phyloP scores from a whole-genome alignment of 306 rosid genomes.

The Glycine tomentella region DNA sequence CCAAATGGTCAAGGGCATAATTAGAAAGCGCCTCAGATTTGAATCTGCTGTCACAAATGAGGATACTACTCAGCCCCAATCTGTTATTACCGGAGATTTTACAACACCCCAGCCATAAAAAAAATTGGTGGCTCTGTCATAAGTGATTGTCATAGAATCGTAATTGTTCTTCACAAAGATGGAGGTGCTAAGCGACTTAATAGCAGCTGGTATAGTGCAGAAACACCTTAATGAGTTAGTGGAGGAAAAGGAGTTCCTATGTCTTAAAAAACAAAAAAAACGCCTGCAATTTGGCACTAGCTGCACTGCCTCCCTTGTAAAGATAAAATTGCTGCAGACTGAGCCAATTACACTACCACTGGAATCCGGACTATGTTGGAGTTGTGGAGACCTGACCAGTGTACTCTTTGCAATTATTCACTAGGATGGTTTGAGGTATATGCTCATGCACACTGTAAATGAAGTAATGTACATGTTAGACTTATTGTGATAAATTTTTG shows the following conservation, averaged over 20 bases:
- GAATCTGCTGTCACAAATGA: constrained; percentile 55
- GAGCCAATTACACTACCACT: constrained; percentile 9
- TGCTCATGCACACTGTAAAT: background rate
- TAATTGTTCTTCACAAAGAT: constrained; percentile 10
- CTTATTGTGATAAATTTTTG: background rate
- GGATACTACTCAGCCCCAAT: background rate
- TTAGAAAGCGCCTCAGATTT: constrained; percentile 64
- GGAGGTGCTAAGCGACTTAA: background rate
- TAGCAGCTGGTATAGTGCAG: constrained; percentile 12
- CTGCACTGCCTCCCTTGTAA: constrained; percentile 20
- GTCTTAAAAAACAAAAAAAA: background rate
- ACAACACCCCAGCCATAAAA: background rate
- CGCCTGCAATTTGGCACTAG: background rate
- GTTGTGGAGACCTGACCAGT: constrained; percentile 22
- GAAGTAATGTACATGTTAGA: background rate
- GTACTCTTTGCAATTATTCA: background rate
- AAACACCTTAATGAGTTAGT: background rate
- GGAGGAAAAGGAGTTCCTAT: background rate
- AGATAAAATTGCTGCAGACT: constrained; percentile 23
- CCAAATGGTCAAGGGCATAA: constrained; percentile 60
- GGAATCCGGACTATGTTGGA: background rate
- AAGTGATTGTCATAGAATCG: constrained; percentile 24
- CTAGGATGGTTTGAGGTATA: constrained; percentile 25
- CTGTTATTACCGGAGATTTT: constrained; percentile 10
- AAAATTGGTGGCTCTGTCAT: constrained; percentile 10